These are phyloP conservation scores for Sporothrix curviconia DNA, from an alignment of 2,329 filamentous ascomycete species.

Conservation along the genomic window DNA sequence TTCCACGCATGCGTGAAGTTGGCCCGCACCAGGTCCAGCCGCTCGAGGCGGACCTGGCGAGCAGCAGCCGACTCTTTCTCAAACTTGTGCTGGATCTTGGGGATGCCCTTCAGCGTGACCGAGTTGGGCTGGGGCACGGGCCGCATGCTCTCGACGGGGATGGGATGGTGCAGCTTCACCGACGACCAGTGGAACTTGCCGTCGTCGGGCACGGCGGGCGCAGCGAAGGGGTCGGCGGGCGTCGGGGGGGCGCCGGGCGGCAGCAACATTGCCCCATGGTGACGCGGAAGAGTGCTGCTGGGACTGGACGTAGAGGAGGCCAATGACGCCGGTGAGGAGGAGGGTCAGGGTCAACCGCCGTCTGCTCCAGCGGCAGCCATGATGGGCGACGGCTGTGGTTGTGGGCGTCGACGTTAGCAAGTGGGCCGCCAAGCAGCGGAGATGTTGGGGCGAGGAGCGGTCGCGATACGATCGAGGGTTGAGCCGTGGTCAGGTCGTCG, in stretches of 20 bases:
- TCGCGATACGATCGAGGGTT: no score
- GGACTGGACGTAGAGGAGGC: conserved; percentile 15
- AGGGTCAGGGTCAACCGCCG: conserved; percentile 16
- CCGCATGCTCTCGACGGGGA: conserved; percentile 13
- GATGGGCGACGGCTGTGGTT: background rate
- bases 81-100: conserved; percentile 33
- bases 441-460: no score
- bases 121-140: conserved; percentile 10
- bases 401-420: background rate
- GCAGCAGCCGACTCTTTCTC: conserved; percentile 30
- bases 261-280: background rate
- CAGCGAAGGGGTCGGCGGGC: background rate
- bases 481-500: no score
- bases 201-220: background rate
- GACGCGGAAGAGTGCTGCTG: background rate
- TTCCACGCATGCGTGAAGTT: conserved; percentile 51
- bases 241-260: background rate
- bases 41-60: conserved; percentile 31
- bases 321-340: conserved; percentile 11
- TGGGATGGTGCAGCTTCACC: conserved; percentile 17
- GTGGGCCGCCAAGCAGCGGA: no score
- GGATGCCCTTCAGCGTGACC: conserved; percentile 21
- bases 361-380: conserved; percentile 19
- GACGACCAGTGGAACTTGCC: conserved; percentile 19
- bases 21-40: conserved; percentile 40